phyloP scores from a whole-genome alignment of 2,329 filamentous ascomycete species.

The Dactylonectria estremocensis region DNA sequence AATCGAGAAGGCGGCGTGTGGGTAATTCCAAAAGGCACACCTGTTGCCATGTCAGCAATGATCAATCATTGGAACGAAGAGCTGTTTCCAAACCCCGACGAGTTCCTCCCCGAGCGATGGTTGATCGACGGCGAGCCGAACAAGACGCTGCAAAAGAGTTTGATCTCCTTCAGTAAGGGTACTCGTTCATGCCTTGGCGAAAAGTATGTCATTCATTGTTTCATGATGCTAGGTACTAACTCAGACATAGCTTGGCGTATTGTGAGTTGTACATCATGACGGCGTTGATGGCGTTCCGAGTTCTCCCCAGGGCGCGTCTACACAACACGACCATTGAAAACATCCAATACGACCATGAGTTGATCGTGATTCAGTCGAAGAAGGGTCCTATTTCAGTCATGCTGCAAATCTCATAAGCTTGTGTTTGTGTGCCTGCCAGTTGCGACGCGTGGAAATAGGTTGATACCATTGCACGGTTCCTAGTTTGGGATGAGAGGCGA shows the following conservation, averaged over 20 bases:
- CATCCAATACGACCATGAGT: conserved; percentile 41
- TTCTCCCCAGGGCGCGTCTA: conserved; percentile 35
- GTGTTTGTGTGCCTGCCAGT: background rate
- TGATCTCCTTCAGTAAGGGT: conserved; percentile 41
- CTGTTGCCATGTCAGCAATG: conserved; percentile 52
- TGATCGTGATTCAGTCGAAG: conserved; percentile 40
- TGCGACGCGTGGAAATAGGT: background rate
- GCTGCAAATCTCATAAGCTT: background rate
- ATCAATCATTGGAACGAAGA: conserved; percentile 51
- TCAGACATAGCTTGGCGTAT: conserved; percentile 30
- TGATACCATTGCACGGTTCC: background rate
- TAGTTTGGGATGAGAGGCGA: background rate
- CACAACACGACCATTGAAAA: conserved; percentile 38
- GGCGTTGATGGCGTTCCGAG: conserved; percentile 24
- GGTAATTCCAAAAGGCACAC: conserved; percentile 50
- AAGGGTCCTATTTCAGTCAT: conserved; percentile 37
- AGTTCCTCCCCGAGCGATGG: conserved; percentile 54
- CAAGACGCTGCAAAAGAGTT: conserved; percentile 42
- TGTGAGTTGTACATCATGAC: conserved; percentile 41
- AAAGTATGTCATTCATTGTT: conserved; percentile 22
- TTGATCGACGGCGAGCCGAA: conserved; percentile 44
- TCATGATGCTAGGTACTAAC: background rate
- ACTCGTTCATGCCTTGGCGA: conserved; percentile 44
- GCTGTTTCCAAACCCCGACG: conserved; percentile 51
- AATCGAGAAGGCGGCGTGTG: conserved; percentile 40